Percentiles rank a stretch among this genome's conserved stretches.
phyloP scores from a whole-genome alignment of 1,284 basidiomycete species.

The Porodaedalea pini region DNA sequence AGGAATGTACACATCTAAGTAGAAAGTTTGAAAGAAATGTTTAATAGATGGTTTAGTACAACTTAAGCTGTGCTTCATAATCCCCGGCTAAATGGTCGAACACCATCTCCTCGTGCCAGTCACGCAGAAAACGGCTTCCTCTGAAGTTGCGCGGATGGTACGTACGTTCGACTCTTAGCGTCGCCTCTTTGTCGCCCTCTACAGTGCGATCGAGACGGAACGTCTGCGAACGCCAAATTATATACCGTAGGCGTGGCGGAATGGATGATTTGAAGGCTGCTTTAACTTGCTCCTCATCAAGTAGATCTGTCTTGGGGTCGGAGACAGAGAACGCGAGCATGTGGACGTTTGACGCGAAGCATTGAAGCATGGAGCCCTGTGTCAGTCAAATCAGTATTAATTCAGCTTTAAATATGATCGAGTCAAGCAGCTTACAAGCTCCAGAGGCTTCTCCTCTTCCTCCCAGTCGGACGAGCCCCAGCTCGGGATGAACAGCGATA shows the following conservation, averaged over 20 bases:
- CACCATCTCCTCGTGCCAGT: conserved; percentile 18
- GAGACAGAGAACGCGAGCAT: conserved; percentile 13
- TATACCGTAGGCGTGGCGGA: conserved; percentile 9
- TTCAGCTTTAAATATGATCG: neutral
- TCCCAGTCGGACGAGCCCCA: neutral
- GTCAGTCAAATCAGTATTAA: neutral
- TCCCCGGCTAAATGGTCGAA: conserved; percentile 7
- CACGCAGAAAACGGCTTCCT: neutral
- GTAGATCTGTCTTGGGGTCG: neutral
- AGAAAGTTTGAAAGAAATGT: neutral
- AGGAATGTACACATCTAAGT: neutral
- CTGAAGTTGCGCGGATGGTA: conserved; percentile 10
- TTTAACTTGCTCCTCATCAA: neutral
- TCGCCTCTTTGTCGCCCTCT: neutral
- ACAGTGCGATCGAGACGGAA: conserved; percentile 9
- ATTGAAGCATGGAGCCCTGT: conserved; percentile 1
- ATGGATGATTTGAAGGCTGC: neutral
- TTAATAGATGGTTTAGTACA: neutral
- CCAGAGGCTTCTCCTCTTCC: conserved; percentile 1
- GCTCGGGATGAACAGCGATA: conserved; percentile 12
- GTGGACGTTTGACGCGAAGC: conserved; percentile 7
- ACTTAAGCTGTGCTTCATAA: conserved; percentile 5
- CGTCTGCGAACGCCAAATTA: conserved; percentile 11
- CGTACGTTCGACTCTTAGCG: neutral
- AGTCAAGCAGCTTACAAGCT: neutral